Conservation (phyloP, 768 basidiomycete species). For the Psilocybe subaeruginosa region DNA sequence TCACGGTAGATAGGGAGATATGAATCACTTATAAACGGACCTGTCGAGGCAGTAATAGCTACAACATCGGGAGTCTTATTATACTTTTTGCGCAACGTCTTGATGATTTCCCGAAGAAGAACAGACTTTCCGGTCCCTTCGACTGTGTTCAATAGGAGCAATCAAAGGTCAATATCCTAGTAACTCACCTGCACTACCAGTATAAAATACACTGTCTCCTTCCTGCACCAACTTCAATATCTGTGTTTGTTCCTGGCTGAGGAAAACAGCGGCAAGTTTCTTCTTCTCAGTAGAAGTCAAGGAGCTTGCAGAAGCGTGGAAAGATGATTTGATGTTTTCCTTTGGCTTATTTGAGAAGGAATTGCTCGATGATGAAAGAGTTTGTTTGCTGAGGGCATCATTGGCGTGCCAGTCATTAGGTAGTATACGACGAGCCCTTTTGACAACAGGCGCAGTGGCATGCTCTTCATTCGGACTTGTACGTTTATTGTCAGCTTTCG, state of each 20-base stretch:
- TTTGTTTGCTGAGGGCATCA: constrained; percentile 37
- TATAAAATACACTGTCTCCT: constrained; percentile 87
- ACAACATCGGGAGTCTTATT: constrained; percentile 66
- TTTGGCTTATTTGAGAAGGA: background rate
- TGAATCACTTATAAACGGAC: constrained; percentile 35
- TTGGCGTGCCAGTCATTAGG: constrained; percentile 51
- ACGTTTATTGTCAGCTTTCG: constrained; percentile 40
- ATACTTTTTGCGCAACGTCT: constrained; percentile 60
- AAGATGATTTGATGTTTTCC: constrained; percentile 2
- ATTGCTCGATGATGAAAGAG: constrained; percentile 20
- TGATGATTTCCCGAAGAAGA: constrained; percentile 89
- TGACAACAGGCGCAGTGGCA: constrained; percentile 42
- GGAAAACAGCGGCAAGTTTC: constrained; percentile 45
- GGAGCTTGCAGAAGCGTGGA: constrained; percentile 14
- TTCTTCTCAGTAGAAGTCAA: constrained; percentile 23
- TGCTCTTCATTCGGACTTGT: constrained; percentile 28
- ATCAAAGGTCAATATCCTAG: background rate
- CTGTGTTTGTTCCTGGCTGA: constrained; percentile 86
- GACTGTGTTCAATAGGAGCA: background rate
- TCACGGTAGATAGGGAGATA: background rate
- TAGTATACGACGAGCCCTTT: constrained; percentile 47
- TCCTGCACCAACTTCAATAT: constrained; percentile 79
- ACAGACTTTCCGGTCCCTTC: constrained; percentile 97
- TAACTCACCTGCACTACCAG: constrained; percentile 89
- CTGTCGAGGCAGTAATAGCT: constrained; percentile 94